Conservation (phyloP, 495 filamentous ascomycete species). For the Penicillium canariense region DNA sequence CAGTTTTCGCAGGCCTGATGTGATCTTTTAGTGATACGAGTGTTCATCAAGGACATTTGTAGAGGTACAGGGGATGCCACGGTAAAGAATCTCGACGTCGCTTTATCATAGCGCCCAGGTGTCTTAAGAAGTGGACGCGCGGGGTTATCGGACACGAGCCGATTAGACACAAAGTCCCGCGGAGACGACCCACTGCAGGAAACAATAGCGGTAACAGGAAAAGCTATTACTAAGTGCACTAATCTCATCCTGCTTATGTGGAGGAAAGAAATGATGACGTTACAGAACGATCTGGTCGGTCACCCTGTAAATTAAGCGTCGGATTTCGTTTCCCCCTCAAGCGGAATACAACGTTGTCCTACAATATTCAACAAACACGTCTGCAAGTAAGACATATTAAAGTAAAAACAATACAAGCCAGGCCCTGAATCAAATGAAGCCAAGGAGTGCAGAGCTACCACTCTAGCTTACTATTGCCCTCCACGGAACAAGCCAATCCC, state of each 20-base stretch:
- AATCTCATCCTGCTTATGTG: neutral
- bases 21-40: conserved; percentile 22
- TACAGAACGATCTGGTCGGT: too few relatives aligned
- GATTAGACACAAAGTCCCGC: conserved; percentile 1
- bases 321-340: too few relatives aligned
- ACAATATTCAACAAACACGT: too few relatives aligned
- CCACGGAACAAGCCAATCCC: conserved; percentile 22
- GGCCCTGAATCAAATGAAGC: too few relatives aligned
- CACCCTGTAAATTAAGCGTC: too few relatives aligned
- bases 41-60: conserved; percentile 7
- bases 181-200: conserved; percentile 2
- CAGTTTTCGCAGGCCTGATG: conserved; percentile 44
- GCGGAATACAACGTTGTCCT: too few relatives aligned
- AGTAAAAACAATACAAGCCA: too few relatives aligned
- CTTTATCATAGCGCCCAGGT: neutral
- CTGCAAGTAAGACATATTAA: too few relatives aligned
- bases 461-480: conserved; percentile 12
- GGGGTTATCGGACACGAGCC: conserved; percentile 23
- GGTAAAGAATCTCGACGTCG: neutral
- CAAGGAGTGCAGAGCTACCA: conserved; percentile 12
- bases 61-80: neutral
- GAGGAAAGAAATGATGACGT: too few relatives aligned
- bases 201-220: conserved; percentile 9
- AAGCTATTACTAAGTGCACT: neutral
- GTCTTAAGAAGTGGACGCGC: conserved; percentile 6